Evolutionary conservation across 2,329 filamentous ascomycete species (phyloP), one percentile per base, ranked within the genome.

Genomic region (Akanthomyces muscarius): DNA sequence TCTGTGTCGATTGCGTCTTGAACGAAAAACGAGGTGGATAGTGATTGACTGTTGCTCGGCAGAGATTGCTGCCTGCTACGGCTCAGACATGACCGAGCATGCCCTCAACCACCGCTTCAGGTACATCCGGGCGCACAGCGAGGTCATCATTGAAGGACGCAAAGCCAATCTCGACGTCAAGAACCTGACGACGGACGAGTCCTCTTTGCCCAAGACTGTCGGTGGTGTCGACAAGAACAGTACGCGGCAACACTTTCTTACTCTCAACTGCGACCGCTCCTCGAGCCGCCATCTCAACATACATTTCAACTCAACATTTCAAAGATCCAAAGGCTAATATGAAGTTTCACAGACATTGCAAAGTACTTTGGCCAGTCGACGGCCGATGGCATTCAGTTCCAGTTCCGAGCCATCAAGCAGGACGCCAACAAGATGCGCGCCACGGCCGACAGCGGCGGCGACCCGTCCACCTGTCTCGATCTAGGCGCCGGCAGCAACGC

Each of bases 341-440:
- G 16, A 13, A 2, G n/a, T 30, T 60, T 33, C 14, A 52, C 56
- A 87, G 85, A 85, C 50, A 86, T 87, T 57, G 80, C 82, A 64
- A 83, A 80, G 65, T 81, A 83, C 72, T 87, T 85, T 66, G 85
- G 84, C 30, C 83, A 85, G 63, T 85, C 82, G 4, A 88, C 84
- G 0, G 70, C 77, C 0, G 79, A 79, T 23, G 85, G 85, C 10
- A 80, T 87, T n/a, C 79, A 81, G 66, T 88, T 84, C 70, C 84
- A 87, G 68, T 86, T 88, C 68, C 80, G 85, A 1, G 65, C 71
- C 28, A 80, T 87, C 73, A 86, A 84, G 72, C 76, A 76, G 42
- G 77, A 84, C 36, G 84, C 81, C 36, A 78, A 82, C 45, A 73
- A 72, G 2, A 78, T 86, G 51, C 75, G 77, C 48, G 68, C 74